Conservation (phyloP, 75 land plant genomes). For the Sequoiadendron giganteum region DNA sequence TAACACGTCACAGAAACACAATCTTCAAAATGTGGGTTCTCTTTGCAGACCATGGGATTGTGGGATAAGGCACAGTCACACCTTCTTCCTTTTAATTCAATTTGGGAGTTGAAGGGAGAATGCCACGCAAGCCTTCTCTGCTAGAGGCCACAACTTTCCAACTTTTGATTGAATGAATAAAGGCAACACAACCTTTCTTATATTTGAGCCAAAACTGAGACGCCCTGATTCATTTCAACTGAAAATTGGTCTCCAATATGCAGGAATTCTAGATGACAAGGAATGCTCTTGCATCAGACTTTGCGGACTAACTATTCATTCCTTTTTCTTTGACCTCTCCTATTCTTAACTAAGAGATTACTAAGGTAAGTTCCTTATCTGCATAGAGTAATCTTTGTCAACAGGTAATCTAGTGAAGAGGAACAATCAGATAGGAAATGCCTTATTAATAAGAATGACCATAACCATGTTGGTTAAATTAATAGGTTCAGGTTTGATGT, state of each 20-base stretch:
- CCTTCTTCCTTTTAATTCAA: too few relatives aligned
- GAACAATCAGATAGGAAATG: not conserved
- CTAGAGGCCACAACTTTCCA: too few relatives aligned
- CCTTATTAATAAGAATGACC: not conserved
- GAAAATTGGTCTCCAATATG: not conserved
- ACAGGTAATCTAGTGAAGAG: not conserved
- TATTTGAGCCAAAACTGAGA: too few relatives aligned
- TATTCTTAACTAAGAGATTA: not conserved
- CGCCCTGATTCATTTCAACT: not conserved
- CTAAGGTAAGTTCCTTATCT: not conserved
- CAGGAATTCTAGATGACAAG: not conserved
- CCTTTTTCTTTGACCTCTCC: not conserved
- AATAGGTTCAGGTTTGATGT: not conserved
- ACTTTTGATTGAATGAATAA: too few relatives aligned
- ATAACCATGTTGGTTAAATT: not conserved
- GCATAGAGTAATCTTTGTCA: not conserved
- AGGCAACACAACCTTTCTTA: not conserved
- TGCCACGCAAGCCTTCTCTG: too few relatives aligned
- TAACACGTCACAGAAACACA: too few relatives aligned
- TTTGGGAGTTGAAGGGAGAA: too few relatives aligned
- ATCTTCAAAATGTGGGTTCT: not conserved
- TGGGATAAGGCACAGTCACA: too few relatives aligned
- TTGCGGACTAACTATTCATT: not conserved
- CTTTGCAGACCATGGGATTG: too few relatives aligned
- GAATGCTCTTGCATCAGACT: not conserved